phyloP scores from a whole-genome alignment of 768 basidiomycete genomes.

The Mycena venus region DNA sequence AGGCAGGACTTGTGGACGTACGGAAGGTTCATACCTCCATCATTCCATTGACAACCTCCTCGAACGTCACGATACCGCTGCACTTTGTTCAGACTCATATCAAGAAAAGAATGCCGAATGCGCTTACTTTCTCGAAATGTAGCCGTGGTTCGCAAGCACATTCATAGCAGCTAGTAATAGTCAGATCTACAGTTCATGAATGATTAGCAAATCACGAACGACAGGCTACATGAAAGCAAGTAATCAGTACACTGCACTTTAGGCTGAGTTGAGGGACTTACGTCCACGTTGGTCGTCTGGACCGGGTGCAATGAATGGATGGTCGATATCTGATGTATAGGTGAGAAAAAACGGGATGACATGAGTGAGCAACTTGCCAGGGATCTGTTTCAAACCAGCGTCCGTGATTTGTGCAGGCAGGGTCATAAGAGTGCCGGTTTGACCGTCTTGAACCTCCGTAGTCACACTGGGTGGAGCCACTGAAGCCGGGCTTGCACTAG shows the following conservation, averaged over 20 bases:
- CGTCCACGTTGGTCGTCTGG: slow-evolving; percentile 33
- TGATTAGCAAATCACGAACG: neutral
- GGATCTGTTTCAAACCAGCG: slow-evolving; percentile 31
- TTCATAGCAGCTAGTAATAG: slow-evolving; percentile 29
- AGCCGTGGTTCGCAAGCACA: slow-evolving; percentile 29
- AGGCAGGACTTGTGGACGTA: neutral
- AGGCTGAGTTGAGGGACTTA: neutral
- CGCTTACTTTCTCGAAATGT: slow-evolving; percentile 27
- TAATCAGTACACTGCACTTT: neutral
- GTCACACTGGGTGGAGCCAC: too few species aligned
- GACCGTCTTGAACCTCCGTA: slow-evolving; percentile 28
- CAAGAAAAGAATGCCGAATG: too few species aligned
- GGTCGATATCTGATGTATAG: slow-evolving; percentile 14
- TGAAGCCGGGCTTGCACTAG: too few species aligned
- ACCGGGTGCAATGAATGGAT: slow-evolving; percentile 34
- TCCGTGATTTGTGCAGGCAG: slow-evolving; percentile 25
- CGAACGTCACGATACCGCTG: slow-evolving; percentile 32
- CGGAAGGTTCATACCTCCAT: slow-evolving; percentile 22
- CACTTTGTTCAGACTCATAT: too few species aligned
- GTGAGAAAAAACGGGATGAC: neutral
- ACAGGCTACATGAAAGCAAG: slow-evolving; percentile 29
- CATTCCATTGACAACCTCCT: slow-evolving; percentile 24
- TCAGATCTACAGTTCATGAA: neutral
- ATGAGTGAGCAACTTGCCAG: neutral
- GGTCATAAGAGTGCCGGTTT: slow-evolving; percentile 25